Conservation (phyloP, 1,139 yeast genomes). For the Yamadazyma siamensis region DNA sequence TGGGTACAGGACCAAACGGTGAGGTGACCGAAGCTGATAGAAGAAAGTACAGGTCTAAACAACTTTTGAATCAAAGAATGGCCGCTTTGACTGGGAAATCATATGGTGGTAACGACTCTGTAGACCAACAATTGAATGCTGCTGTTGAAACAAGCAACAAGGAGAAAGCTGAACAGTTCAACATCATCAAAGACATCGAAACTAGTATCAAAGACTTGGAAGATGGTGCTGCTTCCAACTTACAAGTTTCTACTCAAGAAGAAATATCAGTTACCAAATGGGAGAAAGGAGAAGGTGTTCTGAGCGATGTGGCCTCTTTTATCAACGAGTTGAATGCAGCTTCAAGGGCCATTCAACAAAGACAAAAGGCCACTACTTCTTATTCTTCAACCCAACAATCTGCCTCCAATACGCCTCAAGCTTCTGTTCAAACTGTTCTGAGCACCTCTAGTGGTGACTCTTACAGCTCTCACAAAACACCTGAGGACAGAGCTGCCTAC, state of each 20-base stretch:
- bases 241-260: conserved; percentile 42
- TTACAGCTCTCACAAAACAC: conserved; percentile 25
- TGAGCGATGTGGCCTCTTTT: conserved; percentile 58
- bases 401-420: conserved; percentile 5
- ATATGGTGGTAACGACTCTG: conserved; percentile 39
- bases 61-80: conserved; percentile 77
- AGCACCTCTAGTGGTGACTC: conserved; percentile 6
- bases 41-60: conserved; percentile 74
- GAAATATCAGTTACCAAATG: conserved; percentile 67
- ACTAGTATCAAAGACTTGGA: conserved; percentile 70
- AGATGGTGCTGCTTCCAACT: conserved; percentile 49
- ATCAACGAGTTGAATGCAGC: conserved; percentile 49
- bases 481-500: conserved; percentile 75
- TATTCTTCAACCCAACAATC: background rate
- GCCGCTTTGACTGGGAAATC: conserved; percentile 85
- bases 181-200: conserved; percentile 69
- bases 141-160: conserved; percentile 52
- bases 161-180: conserved; percentile 54
- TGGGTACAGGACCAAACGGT: conserved; percentile 85
- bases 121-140: conserved; percentile 54
- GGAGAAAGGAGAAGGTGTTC: conserved; percentile 83
- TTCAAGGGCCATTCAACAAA: conserved; percentile 10
- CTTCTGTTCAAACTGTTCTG: conserved; percentile 13
- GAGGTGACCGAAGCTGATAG: conserved; percentile 78
- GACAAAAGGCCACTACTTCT: conserved; percentile 4